A percentile compares a stretch with the other conserved stretches of the same genome.
Evolutionary conservation across 139 green algal genomes (phyloP).

Genomic region (Marvania coccoides): DNA sequence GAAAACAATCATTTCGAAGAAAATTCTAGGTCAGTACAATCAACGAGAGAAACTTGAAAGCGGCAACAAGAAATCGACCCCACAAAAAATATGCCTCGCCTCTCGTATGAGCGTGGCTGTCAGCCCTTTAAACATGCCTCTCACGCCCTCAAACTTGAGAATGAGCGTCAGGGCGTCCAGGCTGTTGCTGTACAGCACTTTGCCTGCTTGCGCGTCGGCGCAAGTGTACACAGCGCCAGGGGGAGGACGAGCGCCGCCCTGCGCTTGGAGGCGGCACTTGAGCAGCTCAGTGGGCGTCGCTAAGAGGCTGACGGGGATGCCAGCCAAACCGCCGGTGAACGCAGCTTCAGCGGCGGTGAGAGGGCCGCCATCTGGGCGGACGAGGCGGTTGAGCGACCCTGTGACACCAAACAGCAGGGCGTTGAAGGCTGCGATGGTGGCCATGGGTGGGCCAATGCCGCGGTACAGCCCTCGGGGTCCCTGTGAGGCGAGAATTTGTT

Average conservation of each 20-base stretch:
- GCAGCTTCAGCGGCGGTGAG: conserved; percentile 47
- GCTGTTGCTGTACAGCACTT: background rate
- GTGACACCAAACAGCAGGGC: conserved; percentile 61
- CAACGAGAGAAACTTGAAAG: no score
- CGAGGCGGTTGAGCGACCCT: conserved; percentile 55
- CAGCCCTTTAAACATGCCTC: background rate
- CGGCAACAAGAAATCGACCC: no score
- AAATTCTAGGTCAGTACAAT: no score
- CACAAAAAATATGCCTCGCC: no score
- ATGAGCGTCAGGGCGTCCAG: background rate
- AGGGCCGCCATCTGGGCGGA: conserved; percentile 36
- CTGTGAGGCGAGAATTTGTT: conserved; percentile 38
- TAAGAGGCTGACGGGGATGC: conserved; percentile 57
- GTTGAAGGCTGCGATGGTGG: conserved; percentile 75
- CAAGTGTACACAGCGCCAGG: background rate
- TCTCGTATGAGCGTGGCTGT: background rate
- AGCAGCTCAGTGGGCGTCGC: conserved; percentile 76
- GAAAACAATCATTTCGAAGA: no score
- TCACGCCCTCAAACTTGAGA: background rate
- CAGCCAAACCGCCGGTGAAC: conserved; percentile 44
- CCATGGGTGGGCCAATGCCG: conserved; percentile 64
- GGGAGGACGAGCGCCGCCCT: conserved; percentile 14
- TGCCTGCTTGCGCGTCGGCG: background rate
- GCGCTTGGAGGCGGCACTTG: conserved; percentile 75
- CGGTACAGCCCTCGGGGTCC: conserved; percentile 56